phyloP scores from a whole-genome alignment of 1,284 basidiomycete genomes.

The Trichosporon coremiiforme region DNA sequence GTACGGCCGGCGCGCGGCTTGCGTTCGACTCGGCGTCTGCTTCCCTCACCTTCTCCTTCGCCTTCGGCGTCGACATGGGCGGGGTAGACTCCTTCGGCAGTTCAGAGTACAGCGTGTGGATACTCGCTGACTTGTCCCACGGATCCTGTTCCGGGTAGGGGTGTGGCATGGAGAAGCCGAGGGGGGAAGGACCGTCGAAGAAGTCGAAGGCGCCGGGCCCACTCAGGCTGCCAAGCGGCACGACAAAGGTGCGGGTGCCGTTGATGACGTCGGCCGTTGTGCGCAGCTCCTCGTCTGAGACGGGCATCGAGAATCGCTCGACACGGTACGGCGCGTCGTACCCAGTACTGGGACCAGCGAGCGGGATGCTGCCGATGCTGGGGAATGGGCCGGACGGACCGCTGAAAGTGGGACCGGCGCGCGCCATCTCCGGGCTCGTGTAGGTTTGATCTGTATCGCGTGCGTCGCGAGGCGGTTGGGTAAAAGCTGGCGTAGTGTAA shows the following conservation, averaged over 20 bases:
- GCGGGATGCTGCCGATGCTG: background rate
- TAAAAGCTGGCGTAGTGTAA: background rate
- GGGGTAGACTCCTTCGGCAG: constrained; percentile 2
- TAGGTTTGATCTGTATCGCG: background rate
- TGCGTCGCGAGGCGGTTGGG: background rate
- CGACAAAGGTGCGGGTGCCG: background rate
- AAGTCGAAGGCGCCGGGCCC: background rate
- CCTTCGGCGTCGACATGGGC: no score
- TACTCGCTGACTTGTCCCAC: constrained; percentile 10
- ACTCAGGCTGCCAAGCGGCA: background rate
- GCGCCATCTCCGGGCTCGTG: background rate
- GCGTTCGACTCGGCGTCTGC: background rate
- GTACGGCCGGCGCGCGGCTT: background rate
- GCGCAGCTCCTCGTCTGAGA: constrained; percentile 5
- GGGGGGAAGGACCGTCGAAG: background rate
- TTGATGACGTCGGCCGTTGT: background rate
- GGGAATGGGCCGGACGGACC: no score
- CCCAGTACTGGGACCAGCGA: background rate
- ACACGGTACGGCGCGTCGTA: background rate
- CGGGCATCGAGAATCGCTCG: background rate
- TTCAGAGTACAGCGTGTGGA: background rate
- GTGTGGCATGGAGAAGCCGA: background rate
- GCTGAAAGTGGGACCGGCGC: background rate
- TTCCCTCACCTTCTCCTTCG: no score
- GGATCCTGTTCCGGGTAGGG: background rate